phyloP scores from a whole-genome alignment of 177 flowering plant genomes.

The Telopea speciosissima region DNA sequence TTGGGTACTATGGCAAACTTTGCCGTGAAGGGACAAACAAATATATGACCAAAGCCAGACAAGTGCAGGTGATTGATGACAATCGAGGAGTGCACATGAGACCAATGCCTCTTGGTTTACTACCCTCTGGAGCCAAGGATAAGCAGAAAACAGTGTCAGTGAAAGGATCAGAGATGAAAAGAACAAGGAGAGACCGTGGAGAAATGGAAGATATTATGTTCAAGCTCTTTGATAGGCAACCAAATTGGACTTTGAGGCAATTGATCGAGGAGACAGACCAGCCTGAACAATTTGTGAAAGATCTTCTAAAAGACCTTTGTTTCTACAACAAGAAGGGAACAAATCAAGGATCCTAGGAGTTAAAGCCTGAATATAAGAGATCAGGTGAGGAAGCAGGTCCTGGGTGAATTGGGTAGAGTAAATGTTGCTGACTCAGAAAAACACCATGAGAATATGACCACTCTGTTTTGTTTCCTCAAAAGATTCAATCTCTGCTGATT shows the following conservation, averaged over 20 bases:
- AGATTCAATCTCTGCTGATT: constrained; percentile 3
- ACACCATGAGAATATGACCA: not conserved
- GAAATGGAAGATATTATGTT: constrained; percentile 77
- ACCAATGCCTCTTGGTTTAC: constrained; percentile 44
- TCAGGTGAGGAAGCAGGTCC: constrained; percentile 27
- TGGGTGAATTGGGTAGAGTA: constrained; percentile 15
- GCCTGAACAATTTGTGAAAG: constrained; percentile 94
- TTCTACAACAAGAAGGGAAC: constrained; percentile 84
- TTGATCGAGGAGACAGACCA: constrained; percentile 64
- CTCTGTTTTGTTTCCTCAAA: not conserved
- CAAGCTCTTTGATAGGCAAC: constrained; percentile 68
- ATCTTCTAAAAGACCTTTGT: constrained; percentile 72
- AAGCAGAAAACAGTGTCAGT: constrained; percentile 41
- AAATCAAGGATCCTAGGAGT: constrained; percentile 80
- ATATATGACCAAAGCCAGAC: constrained; percentile 46
- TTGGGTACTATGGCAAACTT: constrained; percentile 52
- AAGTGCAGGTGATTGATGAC: constrained; percentile 58
- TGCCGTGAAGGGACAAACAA: constrained; percentile 69
- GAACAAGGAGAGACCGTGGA: constrained; percentile 69
- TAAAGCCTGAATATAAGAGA: constrained; percentile 78
- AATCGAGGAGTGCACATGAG: constrained; percentile 49
- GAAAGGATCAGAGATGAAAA: constrained; percentile 49
- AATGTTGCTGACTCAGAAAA: not conserved
- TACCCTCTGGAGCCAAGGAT: constrained; percentile 26
- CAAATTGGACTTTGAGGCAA: constrained; percentile 68